These are phyloP conservation scores for Fusarium sp. DNA, from an alignment of 2,329 filamentous ascomycete species.

Conservation along the genomic window DNA sequence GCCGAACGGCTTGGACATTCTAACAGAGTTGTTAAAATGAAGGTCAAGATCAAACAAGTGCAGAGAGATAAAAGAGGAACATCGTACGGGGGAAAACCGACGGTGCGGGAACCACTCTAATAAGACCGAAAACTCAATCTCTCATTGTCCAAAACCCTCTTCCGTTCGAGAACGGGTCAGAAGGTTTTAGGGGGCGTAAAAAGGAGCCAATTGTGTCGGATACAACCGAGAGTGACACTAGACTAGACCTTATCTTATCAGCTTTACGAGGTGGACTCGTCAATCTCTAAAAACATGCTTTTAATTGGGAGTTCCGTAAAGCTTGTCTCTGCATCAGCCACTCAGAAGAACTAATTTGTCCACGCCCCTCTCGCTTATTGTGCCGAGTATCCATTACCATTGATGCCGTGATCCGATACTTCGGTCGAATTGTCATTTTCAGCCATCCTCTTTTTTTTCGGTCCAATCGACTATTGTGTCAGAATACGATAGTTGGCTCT, in stretches of 20 bases:
- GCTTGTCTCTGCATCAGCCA: neutral
- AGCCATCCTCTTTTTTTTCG: neutral
- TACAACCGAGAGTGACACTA: neutral
- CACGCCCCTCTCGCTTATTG: neutral
- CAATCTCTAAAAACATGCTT: neutral
- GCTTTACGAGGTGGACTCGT: neutral
- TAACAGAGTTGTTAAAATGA: neutral
- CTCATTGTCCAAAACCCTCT: neutral
- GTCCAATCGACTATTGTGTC: neutral
- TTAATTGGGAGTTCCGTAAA: neutral
- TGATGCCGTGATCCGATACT: neutral
- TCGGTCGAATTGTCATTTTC: neutral
- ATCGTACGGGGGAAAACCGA: neutral
- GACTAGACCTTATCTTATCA: neutral
- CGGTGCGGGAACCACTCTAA: neutral
- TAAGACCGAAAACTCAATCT: neutral
- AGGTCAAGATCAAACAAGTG: neutral
- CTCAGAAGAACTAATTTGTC: neutral
- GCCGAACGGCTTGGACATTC: neutral
- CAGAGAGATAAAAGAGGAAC: neutral
- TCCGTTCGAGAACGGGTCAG: neutral
- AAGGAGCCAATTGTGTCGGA: neutral
- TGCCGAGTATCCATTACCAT: neutral
- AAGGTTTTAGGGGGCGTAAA: neutral
- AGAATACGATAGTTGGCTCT: neutral